Evolutionary conservation across 1,284 basidiomycete genomes (phyloP).

Genomic region (Cutaneotrichosporon sp.): DNA sequence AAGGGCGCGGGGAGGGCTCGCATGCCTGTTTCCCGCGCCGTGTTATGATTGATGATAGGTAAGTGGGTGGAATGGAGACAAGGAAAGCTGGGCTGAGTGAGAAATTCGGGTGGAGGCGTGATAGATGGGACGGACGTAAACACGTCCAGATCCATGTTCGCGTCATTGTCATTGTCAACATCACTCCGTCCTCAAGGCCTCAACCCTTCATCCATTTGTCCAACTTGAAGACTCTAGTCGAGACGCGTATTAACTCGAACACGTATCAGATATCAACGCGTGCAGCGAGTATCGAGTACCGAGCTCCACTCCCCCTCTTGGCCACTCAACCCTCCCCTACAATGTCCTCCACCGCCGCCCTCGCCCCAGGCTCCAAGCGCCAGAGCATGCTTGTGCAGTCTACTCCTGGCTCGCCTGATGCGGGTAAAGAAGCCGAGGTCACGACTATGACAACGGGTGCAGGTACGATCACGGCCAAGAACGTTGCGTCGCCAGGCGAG

Average conservation of each 20-base stretch:
- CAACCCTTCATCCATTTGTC: neutral
- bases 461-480: constrained; percentile 29
- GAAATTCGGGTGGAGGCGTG: constrained; percentile 6
- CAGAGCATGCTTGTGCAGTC: constrained; percentile 4
- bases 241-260: neutral
- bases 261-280: too few species aligned
- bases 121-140: neutral
- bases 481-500: constrained; percentile 47
- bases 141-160: neutral
- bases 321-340: neutral
- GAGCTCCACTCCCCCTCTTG: neutral
- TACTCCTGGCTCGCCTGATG: constrained; percentile 7
- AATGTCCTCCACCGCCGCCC: constrained; percentile 5
- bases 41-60: neutral
- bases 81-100: neutral
- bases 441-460: constrained; percentile 12
- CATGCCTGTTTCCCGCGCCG: constrained; percentile 23
- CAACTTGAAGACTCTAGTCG: neutral
- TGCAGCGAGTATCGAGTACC: too few species aligned
- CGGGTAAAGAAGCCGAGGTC: neutral
- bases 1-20: constrained; percentile 65
- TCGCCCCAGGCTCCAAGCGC: constrained; percentile 10
- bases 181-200: neutral
- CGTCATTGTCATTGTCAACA: neutral
- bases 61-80: neutral